Evolutionary conservation across 129 eudicot genomes (phyloP).

Genomic region (Centaurea solstitialis): DNA sequence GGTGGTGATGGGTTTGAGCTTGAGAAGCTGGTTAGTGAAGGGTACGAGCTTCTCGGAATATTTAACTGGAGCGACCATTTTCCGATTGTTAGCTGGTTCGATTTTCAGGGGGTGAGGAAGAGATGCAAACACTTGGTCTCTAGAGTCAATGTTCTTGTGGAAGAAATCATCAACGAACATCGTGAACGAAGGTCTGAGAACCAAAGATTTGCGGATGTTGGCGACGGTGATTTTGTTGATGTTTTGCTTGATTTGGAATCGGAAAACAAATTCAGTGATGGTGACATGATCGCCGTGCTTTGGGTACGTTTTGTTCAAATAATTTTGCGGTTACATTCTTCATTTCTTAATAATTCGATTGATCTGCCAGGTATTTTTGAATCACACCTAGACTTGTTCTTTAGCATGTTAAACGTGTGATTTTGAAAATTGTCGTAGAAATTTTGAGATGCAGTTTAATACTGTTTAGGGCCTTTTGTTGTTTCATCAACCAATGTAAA

Average conservation of each 20-base stretch:
- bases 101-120: slow-evolving; percentile 65
- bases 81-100: slow-evolving; percentile 36
- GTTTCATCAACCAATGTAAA: too few species aligned
- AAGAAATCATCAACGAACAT: slow-evolving; percentile 32
- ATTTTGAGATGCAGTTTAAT: too few species aligned
- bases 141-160: not conserved
- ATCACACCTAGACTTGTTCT: too few species aligned
- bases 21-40: not conserved
- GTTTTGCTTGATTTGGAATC: slow-evolving; percentile 66
- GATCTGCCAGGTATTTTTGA: too few species aligned
- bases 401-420: too few species aligned
- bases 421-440: too few species aligned
- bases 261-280: slow-evolving; percentile 42
- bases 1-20: slow-evolving; percentile 21
- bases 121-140: slow-evolving; percentile 48
- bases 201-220: not conserved
- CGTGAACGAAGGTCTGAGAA: slow-evolving; percentile 38
- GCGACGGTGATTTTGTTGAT: slow-evolving; percentile 63
- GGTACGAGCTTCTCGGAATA: not conserved
- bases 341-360: not conserved
- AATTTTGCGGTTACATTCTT: too few species aligned
- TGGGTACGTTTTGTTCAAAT: slow-evolving; percentile 47
- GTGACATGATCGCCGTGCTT: slow-evolving; percentile 72
- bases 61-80: not conserved
- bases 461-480: too few species aligned